Base-by-base conservation (phyloP, 1,139 yeast species). In the Tardiomyces depauwii region DNA sequence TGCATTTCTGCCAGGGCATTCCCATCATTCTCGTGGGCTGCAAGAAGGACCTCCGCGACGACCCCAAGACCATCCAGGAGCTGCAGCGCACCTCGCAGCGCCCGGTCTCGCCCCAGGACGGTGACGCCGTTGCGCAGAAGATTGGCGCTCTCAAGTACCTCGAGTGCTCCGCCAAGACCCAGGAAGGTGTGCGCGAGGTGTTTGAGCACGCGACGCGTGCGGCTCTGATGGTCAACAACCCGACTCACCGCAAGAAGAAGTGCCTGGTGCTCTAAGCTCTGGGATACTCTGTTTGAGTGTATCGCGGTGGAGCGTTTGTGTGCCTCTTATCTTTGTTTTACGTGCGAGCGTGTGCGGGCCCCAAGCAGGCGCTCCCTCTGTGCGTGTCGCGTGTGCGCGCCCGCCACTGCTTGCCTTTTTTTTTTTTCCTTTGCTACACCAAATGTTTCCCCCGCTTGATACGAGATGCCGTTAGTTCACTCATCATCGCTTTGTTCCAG, bases 1-100 rank as follows among this genome's bases (percentile, higher is more conserved):
- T 84, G 65, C 95, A 87, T 68, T 87, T 86, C 76, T 88, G 96
- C 70, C 95, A 84, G 63, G 94, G 94, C 63, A 91, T 87, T 47
- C 96, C 96, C 60, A 85, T 87, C 68, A 86, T 88, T 58, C 73
- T 82, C 52, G 89, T 82, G 54, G 96, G 95, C 54, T 87, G 95
- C 72, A 88, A 88, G 74, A 77, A 80, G 54, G 96, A 88, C 69
- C 77, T 88, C 66, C 83, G 96, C 73, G 42, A 70, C 71, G 62
- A 89, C 67, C 82, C 82, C 49, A 76, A 77, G 65, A 84, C 94
- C 49, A 80, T 85, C 60, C 89, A 85, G 66, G 80, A 76, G 61
- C 77, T 89, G 63, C 75, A 84, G 67, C 81, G 84, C 62, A 82
- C 84, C 55, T 87, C 86, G 59, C 87, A 82, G 68, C 80, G 80